Conservation (phyloP, 164 flowering plant species). For the Macadamia tetraphylla region DNA sequence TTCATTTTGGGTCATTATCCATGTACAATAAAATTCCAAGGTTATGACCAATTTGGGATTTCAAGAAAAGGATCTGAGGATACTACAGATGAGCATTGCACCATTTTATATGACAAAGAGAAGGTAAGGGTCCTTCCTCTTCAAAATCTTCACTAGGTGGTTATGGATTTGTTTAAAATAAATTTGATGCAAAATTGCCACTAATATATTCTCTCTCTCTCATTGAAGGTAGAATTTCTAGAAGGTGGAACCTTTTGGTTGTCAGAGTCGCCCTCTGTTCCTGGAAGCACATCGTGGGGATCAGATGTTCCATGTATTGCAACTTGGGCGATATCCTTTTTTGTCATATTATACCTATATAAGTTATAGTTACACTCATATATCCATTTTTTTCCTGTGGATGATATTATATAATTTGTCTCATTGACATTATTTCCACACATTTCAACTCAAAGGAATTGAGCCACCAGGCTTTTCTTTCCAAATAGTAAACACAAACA, state of each 20-base stretch:
- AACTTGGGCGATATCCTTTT: slow-evolving; percentile 97
- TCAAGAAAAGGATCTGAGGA: slow-evolving; percentile 92
- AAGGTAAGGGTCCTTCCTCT: slow-evolving; percentile 42
- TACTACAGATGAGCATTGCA: slow-evolving; percentile 72
- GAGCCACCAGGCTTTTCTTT: slow-evolving; percentile 95
- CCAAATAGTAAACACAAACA: slow-evolving; percentile 87
- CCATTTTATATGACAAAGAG: slow-evolving; percentile 88
- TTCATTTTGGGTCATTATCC: too few species aligned
- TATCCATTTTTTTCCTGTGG: neutral
- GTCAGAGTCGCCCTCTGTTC: slow-evolving; percentile 96
- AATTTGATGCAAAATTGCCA: neutral
- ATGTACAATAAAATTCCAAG: slow-evolving; percentile 20
- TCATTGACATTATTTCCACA: slow-evolving; percentile 80
- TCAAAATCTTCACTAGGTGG: neutral
- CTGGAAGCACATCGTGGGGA: slow-evolving; percentile 93
- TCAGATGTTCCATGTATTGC: slow-evolving; percentile 82
- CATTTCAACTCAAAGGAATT: slow-evolving; percentile 90
- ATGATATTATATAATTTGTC: slow-evolving; percentile 1
- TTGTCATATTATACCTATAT: neutral
- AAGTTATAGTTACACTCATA: neutral
- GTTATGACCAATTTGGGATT: slow-evolving; percentile 84
- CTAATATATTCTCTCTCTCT: slow-evolving; percentile 2
- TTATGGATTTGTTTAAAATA: neutral
- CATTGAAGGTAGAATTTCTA: slow-evolving; percentile 74
- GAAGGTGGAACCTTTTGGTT: slow-evolving; percentile 99